Base-by-base conservation (phyloP, 768 basidiomycete species). In the Pulveroboletus sp. region DNA sequence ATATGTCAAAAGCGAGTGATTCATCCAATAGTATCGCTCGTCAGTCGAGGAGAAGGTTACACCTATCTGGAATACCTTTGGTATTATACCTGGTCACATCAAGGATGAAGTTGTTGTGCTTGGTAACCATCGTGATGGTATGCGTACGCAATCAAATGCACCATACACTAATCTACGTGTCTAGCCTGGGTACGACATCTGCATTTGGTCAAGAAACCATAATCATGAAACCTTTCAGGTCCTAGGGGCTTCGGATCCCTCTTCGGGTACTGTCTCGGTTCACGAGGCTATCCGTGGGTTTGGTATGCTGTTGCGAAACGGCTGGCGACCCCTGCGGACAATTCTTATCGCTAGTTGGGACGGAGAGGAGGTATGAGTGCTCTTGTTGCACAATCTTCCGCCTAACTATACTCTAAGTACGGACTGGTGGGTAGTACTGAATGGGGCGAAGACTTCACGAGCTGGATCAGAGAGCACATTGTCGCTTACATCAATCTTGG, bases 51-150 rank as follows among this genome's bases (percentile, higher is more conserved):
- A 79, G 35, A 82, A 84, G 59, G 78, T 94, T 18, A 93, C 82
- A 7, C 90, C 93, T 10, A 92, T 96, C 43, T 96, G 91, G 92
- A 96, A 95, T 70, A 77, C 81, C 12, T 87, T 89, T 75, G 87
- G 80, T 21, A 76, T 86, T 26, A 89, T 95, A 54, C 92, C 92
- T 18, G 93, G 93, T 4, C 81, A 85, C 50, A 79, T 93, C 59
- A 77, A 77, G 50, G 84, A 93, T 60, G 94, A 96, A 66, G 81
- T 93, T 3, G 83, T 97, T 21, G 65, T 96, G 7, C 68, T 97
- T 44, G 94, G 93, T 4, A 86, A 87, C 56, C 93, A 96, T 64
- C 81, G 93, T 37, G 93, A 95, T 70, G 91, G 89, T 83, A 55
- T 57, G 77, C 63, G 30, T 35, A 32, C 10, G 44, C 31, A n/a